Evolutionary conservation across 106 monocot genomes (phyloP), one percentile per base, ranked within the genome.

Genomic region (Apostasia shenzhenica): DNA sequence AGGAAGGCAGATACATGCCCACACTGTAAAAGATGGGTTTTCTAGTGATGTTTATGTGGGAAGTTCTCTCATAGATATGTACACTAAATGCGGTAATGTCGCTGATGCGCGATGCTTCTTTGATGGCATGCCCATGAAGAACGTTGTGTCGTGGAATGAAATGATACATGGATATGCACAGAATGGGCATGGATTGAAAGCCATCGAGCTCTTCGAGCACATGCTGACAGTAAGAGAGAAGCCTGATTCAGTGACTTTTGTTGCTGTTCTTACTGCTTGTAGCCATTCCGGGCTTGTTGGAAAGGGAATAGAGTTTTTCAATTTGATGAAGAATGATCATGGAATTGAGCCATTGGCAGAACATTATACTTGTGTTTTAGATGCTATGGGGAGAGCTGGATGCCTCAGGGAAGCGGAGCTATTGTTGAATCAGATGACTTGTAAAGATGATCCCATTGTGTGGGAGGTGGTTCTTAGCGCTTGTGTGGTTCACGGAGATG

Each of bases 131-230:
- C 80, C 78, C 1, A 39, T n/a, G 14, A 95, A 79, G 62, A 95
- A 95, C 59, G 75, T 85, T 42, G 82, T 95, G 26, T 88, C 91
- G 1, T 95, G 95, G 95, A 95, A 95, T 75, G 95, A 95, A 70
- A 91, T 95, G 88, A 91, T 95, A 76, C 95, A 91, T 74, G 88
- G 91, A 0, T 95, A 95, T 55, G 88, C 95, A 12, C 91, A 95
- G 64, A 95, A 91, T 80, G 95, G 92, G 1, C 52, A 38, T 54
- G 85, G 88, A 7, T 49, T 75, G 40, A 67, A 70, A 48, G 91
- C 92, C 12, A 69, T 97, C 5, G 75, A 81, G 57, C 70, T 97
- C 47, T 97, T 86, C 54, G 77, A 82, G 53, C 38, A 77, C 48
- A 83, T 97, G 95, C 70, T 92, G 50, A 58, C 10, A 0, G 74